Evolutionary conservation across 2,329 filamentous ascomycete genomes (phyloP).

Genomic region (Shiraia sp.): DNA sequence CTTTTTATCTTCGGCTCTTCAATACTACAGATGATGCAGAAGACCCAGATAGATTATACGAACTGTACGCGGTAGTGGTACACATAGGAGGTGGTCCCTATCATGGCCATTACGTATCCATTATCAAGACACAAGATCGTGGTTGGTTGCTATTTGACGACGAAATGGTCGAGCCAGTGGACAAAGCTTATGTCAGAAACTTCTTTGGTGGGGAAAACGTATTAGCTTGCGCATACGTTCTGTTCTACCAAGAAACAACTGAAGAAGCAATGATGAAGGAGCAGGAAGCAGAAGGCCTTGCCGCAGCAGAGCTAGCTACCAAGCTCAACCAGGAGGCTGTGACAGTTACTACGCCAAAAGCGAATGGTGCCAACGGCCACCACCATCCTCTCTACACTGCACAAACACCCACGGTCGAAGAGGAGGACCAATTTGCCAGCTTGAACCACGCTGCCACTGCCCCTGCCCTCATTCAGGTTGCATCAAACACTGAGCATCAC

Average conservation of each 20-base stretch:
- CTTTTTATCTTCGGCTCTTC: constrained; percentile 93
- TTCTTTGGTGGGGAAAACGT: constrained; percentile 90
- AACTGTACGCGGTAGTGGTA: constrained; percentile 94
- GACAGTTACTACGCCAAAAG: constrained; percentile 58
- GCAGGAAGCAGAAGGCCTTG: constrained; percentile 75
- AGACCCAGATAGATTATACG: constrained; percentile 90
- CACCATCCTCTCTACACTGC: constrained; percentile 41
- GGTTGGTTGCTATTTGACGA: constrained; percentile 98
- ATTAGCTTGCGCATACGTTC: constrained; percentile 90
- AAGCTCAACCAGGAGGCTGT: constrained; percentile 60
- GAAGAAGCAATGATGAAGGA: constrained; percentile 72
- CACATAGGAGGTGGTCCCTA: constrained; percentile 97
- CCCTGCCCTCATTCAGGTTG: constrained; percentile 48
- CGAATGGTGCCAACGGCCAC: constrained; percentile 47
- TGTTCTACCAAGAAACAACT: constrained; percentile 95
- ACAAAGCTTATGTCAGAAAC: constrained; percentile 93
- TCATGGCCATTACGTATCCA: constrained; percentile 95
- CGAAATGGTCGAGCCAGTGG: constrained; percentile 97
- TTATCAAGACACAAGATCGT: constrained; percentile 94
- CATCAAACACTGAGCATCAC: constrained; percentile 31
- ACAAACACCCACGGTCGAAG: constrained; percentile 48
- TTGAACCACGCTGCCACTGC: constrained; percentile 71
- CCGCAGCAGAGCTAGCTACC: constrained; percentile 41
- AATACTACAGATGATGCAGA: constrained; percentile 96
- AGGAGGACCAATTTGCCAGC: constrained; percentile 56